Base-by-base conservation (phyloP, 495 filamentous ascomycete species). In the Hyaloscypha variabilis region DNA sequence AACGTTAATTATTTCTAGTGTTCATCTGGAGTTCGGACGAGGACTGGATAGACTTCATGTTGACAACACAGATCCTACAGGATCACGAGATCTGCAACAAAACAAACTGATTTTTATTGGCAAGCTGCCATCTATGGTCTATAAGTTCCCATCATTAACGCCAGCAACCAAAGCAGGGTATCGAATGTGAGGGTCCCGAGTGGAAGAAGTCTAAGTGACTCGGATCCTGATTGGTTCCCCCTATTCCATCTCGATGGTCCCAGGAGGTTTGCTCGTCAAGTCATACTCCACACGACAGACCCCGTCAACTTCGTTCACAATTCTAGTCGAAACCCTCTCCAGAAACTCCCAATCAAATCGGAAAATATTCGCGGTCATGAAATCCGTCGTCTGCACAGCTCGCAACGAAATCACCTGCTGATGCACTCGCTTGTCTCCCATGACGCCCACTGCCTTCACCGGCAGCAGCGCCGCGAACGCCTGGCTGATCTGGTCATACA, bases 261-360 rank as follows among this genome's bases (percentile, higher is more conserved):
- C 91, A 42, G 91, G 91, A 46, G 91, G 91, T 79, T 94, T 94
- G 80, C 88, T 91, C 24, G 91, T 91, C 56, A 87, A 80, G 65
- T 88, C 85, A 62, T 82, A 83, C 1, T 74, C 74, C 11, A 82
- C 81, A n/a, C 80, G 71, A 31, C 65, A 72, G 21, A 75, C 58
- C 8, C 92, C 93, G 61, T 90, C 77, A 5, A 97, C 91, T 77
- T 97, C 91, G 75, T 97, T 97, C 50, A 91, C 84, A 60, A 97
- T 96, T 57, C 90, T 78, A 4, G 81, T 86, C 39, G 82, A 82
- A n/a, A 94, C 87, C 54, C 78, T 78, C 77, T 84, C 83, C 59
- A 96, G 76, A 69, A 97, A 90, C 14, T 83, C 81, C 58, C 83
- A 80, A 19, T 87, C 80, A 73, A 87, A 96, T 68, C 85, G 82